Percentiles rank a stretch among this genome's conserved stretches.
Evolutionary conservation across 306 rosid species (phyloP).

Genomic region (Urtica urens): DNA sequence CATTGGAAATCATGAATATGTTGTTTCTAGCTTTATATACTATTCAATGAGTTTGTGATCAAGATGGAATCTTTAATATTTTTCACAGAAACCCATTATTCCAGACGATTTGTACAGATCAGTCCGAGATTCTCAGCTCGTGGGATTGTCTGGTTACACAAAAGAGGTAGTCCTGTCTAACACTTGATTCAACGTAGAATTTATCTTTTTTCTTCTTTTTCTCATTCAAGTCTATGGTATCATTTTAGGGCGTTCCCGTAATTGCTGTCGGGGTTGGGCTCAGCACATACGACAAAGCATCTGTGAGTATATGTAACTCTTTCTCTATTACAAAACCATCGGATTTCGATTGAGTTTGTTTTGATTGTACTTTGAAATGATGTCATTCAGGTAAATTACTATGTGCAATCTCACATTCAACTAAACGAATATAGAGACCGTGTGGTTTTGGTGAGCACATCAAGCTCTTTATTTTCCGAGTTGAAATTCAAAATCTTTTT

Average conservation of each 20-base stretch:
- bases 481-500: not conserved
- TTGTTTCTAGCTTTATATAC: not conserved
- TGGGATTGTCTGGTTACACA: conserved; percentile 88
- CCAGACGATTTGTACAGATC: conserved; percentile 55
- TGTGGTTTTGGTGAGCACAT: conserved; percentile 60
- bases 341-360: conserved; percentile 1
- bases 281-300: conserved; percentile 86
- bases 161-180: conserved; percentile 49
- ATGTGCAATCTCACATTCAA: conserved; percentile 93
- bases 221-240: conserved; percentile 5
- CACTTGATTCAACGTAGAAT: not conserved
- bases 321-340: conserved; percentile 11
- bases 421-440: conserved; percentile 85
- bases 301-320: conserved; percentile 54
- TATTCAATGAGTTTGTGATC: not conserved
- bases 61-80: not conserved
- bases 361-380: not conserved
- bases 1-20: not conserved
- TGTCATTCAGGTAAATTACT: conserved; percentile 57
- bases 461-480: not conserved
- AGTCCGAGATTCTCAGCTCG: conserved; percentile 66
- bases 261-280: conserved; percentile 83
- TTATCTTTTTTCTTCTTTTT: conserved; percentile 5
- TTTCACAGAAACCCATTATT: conserved; percentile 66
- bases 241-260: conserved; percentile 83